Conservation (phyloP, 805 yeast genomes). For the Ogataea philodendri region DNA sequence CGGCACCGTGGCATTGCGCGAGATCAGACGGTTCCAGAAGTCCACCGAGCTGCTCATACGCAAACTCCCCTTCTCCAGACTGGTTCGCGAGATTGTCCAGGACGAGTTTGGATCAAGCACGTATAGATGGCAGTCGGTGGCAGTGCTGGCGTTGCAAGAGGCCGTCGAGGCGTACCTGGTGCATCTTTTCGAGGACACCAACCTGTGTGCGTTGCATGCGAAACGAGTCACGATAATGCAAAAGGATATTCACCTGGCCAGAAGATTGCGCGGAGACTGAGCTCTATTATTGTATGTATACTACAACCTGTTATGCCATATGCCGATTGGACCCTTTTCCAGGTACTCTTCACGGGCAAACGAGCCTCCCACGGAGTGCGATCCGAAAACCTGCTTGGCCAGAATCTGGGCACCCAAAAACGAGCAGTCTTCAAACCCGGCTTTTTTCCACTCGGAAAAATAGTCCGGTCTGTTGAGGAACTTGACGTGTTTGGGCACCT, state of each 20-base stretch:
- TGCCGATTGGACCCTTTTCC: slow-evolving; percentile 75
- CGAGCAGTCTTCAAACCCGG: slow-evolving; percentile 70
- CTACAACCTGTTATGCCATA: slow-evolving; percentile 53
- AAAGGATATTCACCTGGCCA: slow-evolving; percentile 75
- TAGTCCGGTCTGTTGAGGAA: slow-evolving; percentile 80
- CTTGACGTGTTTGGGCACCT: slow-evolving; percentile 77
- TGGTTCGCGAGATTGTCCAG: slow-evolving; percentile 72
- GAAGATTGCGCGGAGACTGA: slow-evolving; percentile 35
- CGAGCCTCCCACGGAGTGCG: slow-evolving; percentile 50
- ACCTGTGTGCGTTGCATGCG: slow-evolving; percentile 74
- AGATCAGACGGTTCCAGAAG: slow-evolving; percentile 65
- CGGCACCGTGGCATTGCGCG: slow-evolving; percentile 64
- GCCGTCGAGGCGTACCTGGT: slow-evolving; percentile 77
- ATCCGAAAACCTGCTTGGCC: slow-evolving; percentile 76
- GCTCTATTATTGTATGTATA: slow-evolving; percentile 8
- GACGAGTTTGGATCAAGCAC: slow-evolving; percentile 56
- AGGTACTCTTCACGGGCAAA: slow-evolving; percentile 69
- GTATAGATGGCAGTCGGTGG: slow-evolving; percentile 76
- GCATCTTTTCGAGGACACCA: slow-evolving; percentile 73
- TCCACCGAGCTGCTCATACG: slow-evolving; percentile 65
- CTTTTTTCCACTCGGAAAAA: slow-evolving; percentile 90
- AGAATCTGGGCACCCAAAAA: slow-evolving; percentile 88
- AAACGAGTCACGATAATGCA: slow-evolving; percentile 84
- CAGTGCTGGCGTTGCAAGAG: slow-evolving; percentile 74
- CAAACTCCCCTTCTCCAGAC: slow-evolving; percentile 73